These are phyloP conservation scores for Stemphylium lycopersici DNA, from an alignment of 2,329 filamentous ascomycete species.

Conservation along the genomic window DNA sequence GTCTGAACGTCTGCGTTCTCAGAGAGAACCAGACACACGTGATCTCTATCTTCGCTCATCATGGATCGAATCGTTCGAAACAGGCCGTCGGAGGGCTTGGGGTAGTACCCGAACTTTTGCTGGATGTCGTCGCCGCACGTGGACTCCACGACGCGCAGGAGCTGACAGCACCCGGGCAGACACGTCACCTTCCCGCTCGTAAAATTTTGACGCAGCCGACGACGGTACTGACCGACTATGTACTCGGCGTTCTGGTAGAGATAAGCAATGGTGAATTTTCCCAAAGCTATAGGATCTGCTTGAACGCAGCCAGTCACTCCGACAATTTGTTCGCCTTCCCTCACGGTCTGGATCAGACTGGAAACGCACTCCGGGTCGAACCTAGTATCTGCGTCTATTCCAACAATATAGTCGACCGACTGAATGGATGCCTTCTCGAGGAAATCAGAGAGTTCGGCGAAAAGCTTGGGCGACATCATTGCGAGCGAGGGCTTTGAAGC, in stretches of 20 bases:
- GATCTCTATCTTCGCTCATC: conserved; percentile 13
- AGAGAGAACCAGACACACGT: conserved; percentile 5
- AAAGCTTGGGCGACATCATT: conserved; percentile 3
- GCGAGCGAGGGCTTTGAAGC: neutral
- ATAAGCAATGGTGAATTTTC: neutral
- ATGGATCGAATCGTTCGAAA: conserved; percentile 9
- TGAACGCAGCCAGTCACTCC: conserved; percentile 6
- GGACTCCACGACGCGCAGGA: neutral
- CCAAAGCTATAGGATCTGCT: conserved; percentile 1
- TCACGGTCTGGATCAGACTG: conserved; percentile 5
- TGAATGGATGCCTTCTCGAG: neutral
- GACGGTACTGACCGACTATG: conserved; percentile 7
- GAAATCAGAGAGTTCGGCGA: conserved; percentile 2
- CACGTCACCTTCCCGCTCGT: conserved; percentile 9
- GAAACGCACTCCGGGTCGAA: conserved; percentile 5
- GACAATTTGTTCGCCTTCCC: conserved; percentile 5
- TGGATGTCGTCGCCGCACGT: conserved; percentile 6
- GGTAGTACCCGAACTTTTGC: conserved; percentile 7
- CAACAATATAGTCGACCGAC: conserved; percentile 1
- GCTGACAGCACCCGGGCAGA: conserved; percentile 9
- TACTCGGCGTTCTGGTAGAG: conserved; percentile 12
- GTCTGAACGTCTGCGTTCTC: conserved; percentile 7
- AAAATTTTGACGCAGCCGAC: conserved; percentile 8
- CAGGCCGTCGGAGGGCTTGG: conserved; percentile 2
- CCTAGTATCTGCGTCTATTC: conserved; percentile 9